phyloP scores from a whole-genome alignment of 768 basidiomycete genomes.

The Tulasnella sp. region DNA sequence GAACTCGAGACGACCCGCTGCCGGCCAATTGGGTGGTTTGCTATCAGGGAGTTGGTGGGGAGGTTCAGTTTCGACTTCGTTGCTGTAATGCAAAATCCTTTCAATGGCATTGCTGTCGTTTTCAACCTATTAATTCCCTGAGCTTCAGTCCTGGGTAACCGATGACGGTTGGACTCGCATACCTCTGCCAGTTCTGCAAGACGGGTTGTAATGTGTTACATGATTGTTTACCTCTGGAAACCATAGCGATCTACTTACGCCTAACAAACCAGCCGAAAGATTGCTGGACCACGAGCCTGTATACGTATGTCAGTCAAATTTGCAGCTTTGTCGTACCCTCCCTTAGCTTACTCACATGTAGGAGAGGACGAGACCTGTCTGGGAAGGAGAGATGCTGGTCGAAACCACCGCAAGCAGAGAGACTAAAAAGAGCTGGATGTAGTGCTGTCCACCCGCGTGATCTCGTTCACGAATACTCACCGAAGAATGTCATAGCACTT shows the following conservation, averaged over 20 bases:
- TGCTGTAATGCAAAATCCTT: slow-evolving; percentile 75
- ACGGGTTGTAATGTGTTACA: neutral
- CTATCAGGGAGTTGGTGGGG: slow-evolving; percentile 38
- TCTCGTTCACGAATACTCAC: neutral
- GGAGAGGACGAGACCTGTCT: slow-evolving; percentile 4
- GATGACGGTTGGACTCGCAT: neutral
- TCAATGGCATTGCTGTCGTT: slow-evolving; percentile 52
- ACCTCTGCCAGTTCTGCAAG: neutral
- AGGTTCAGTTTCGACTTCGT: slow-evolving; percentile 67
- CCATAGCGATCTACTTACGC: neutral
- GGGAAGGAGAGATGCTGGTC: slow-evolving; percentile 12
- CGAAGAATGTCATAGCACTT: slow-evolving; percentile 36
- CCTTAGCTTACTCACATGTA: slow-evolving; percentile 37
- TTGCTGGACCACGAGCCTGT: neutral
- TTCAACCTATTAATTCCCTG: neutral
- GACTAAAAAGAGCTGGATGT: slow-evolving; percentile 52
- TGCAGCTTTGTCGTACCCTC: slow-evolving; percentile 43
- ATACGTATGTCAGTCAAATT: slow-evolving; percentile 46
- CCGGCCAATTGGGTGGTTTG: slow-evolving; percentile 57
- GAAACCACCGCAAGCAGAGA: slow-evolving; percentile 66
- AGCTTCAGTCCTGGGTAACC: neutral
- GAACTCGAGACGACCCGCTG: slow-evolving; percentile 66
- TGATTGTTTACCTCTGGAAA: neutral
- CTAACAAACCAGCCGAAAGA: neutral
- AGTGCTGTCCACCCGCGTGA: slow-evolving; percentile 32